phyloP scores from a whole-genome alignment of 2,329 filamentous ascomycete species.

The Ceratocystis destructans region DNA sequence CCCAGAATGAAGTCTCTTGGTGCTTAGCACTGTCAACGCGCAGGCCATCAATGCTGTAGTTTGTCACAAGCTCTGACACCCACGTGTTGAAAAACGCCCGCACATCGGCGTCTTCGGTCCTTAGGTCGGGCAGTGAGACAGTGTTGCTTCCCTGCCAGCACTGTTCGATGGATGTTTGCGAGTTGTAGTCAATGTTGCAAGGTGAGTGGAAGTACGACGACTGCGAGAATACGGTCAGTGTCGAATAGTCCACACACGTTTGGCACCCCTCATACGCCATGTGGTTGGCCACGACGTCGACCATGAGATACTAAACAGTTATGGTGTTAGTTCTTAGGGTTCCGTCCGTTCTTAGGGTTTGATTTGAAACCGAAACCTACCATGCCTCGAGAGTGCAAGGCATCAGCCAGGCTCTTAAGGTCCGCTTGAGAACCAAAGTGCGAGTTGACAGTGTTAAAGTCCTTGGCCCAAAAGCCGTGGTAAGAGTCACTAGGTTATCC shows the following conservation, averaged over 20 bases:
- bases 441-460: constrained; percentile 32
- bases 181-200: constrained; percentile 38
- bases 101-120: constrained; percentile 58
- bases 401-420: constrained; percentile 33
- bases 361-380: constrained; percentile 21
- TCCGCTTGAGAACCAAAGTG: constrained; percentile 38
- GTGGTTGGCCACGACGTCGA: constrained; percentile 41
- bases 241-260: constrained; percentile 37
- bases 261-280: constrained; percentile 34
- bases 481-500: constrained; percentile 26
- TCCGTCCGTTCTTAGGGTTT: neutral
- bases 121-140: constrained; percentile 48
- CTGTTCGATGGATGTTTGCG: constrained; percentile 29
- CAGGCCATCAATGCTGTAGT: constrained; percentile 53
- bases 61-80: constrained; percentile 55
- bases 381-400: constrained; percentile 39
- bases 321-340: neutral
- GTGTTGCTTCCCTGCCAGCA: constrained; percentile 39
- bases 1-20: constrained; percentile 41
- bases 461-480: constrained; percentile 31
- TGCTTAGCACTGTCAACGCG: constrained; percentile 56
- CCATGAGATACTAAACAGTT: constrained; percentile 35
- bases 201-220: constrained; percentile 41
- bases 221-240: constrained; percentile 41
- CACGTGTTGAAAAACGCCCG: constrained; percentile 53